These are phyloP conservation scores for Cicer yamashitae DNA, from an alignment of 306 rosid genomes.

Conservation along the genomic window DNA sequence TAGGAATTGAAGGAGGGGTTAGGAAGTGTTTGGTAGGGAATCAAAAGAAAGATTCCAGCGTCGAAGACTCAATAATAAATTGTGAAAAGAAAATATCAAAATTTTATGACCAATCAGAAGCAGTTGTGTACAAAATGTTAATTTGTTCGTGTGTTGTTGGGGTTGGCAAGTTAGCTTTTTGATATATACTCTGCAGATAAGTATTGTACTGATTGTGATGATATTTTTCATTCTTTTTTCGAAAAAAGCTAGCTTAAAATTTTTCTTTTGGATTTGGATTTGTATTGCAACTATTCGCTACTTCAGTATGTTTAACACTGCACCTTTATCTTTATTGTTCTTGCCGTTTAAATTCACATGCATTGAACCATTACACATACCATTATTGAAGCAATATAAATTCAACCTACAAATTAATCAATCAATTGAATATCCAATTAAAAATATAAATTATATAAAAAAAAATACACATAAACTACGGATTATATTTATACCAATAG, in stretches of 20 bases:
- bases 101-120: conserved; percentile 37
- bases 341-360: conserved; percentile 14
- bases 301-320: conserved; percentile 27
- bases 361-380: not conserved
- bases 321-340: conserved; percentile 31
- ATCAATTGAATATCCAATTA: not conserved
- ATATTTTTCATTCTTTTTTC: conserved; percentile 36
- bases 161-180: conserved; percentile 47
- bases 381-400: not conserved
- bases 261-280: conserved; percentile 41
- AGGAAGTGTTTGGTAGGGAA: conserved; percentile 39
- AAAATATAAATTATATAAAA: not conserved
- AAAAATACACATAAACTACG: not conserved
- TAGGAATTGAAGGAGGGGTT: conserved; percentile 36
- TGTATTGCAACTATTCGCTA: conserved; percentile 30
- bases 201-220: conserved; percentile 41
- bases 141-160: conserved; percentile 40
- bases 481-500: not conserved
- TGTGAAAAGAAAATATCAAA: conserved; percentile 32
- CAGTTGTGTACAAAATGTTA: conserved; percentile 44
- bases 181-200: conserved; percentile 48
- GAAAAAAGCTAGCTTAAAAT: conserved; percentile 1
- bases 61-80: conserved; percentile 42
- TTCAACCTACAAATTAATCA: not conserved
- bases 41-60: conserved; percentile 42